These are phyloP conservation scores for Psilocybe tampanensis DNA, from an alignment of 768 basidiomycete genomes.

Conservation along the genomic window DNA sequence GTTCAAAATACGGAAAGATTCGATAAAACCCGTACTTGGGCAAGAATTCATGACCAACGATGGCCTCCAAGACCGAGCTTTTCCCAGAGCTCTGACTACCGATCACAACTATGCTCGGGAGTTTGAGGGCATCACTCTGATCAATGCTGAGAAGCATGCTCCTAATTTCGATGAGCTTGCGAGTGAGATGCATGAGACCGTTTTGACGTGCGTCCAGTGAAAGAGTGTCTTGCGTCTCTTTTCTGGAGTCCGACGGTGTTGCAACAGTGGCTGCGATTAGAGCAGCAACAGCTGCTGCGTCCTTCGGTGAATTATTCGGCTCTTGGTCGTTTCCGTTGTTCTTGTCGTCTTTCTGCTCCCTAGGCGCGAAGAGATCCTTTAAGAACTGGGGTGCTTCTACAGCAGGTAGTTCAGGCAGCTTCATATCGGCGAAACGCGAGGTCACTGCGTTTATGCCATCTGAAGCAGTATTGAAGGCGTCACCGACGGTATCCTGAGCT, in stretches of 20 bases:
- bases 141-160: conserved; percentile 95
- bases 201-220: conserved; percentile 60
- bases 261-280: conserved; percentile 79
- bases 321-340: conserved; percentile 32
- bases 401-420: conserved; percentile 57
- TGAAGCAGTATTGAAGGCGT: conserved; percentile 71
- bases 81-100: conserved; percentile 99
- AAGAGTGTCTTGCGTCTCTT: conserved; percentile 36
- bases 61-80: conserved; percentile 95
- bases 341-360: conserved; percentile 33
- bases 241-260: conserved; percentile 69
- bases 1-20: conserved; percentile 3
- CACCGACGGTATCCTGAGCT: conserved; percentile 71
- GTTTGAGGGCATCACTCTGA: conserved; percentile 90
- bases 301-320: conserved; percentile 55
- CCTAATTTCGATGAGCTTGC: conserved; percentile 94
- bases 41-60: conserved; percentile 97
- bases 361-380: conserved; percentile 57
- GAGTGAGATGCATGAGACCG: conserved; percentile 90
- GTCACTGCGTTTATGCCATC: conserved; percentile 65
- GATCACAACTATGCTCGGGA: conserved; percentile 97
- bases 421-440: conserved; percentile 59
- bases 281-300: conserved; percentile 69
- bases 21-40: conserved; percentile 75
- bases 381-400: conserved; percentile 67